A percentile compares a stretch with the other conserved stretches of the same genome.
Conservation (phyloP, 371 early-diverging fungal species). For the Apophysomyces variabilis region DNA sequence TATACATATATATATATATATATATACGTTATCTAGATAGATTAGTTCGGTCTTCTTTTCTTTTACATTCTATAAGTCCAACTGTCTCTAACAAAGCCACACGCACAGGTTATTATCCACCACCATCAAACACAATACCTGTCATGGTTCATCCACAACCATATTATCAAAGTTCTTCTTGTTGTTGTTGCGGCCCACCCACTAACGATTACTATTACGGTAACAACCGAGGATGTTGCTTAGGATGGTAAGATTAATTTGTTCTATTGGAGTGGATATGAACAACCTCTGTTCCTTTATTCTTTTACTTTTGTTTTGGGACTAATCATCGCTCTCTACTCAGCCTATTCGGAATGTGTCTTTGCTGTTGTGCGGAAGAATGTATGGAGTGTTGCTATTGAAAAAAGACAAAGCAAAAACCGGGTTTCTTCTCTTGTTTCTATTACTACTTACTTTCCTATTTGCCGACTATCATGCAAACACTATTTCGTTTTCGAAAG, state of each 20-base stretch:
- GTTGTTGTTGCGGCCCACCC: neutral
- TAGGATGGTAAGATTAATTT: conserved; percentile 3
- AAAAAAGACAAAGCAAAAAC: neutral
- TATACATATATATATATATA: neutral
- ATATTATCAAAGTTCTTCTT: conserved; percentile 5
- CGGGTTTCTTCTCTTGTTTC: no score
- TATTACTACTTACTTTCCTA: no score
- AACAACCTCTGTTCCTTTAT: no score
- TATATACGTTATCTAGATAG: no score
- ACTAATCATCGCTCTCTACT: no score
- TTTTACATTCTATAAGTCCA: no score
- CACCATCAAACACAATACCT: neutral
- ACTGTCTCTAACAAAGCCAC: no score
- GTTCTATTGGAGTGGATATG: no score
- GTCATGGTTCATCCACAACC: conserved; percentile 8
- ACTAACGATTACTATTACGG: neutral
- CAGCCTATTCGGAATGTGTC: conserved; percentile 1
- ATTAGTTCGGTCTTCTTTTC: no score
- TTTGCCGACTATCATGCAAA: no score
- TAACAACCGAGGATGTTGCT: conserved; percentile 5
- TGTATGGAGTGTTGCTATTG: conserved; percentile 9
- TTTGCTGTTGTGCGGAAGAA: conserved; percentile 8
- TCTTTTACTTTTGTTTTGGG: no score
- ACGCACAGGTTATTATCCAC: conserved; percentile 1
- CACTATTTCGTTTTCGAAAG: no score